A percentile compares a stretch with the other conserved stretches of the same genome.
Evolutionary conservation across 2,329 filamentous ascomycete genomes (phyloP).

Genomic region (Biscogniauxia mediterranea): DNA sequence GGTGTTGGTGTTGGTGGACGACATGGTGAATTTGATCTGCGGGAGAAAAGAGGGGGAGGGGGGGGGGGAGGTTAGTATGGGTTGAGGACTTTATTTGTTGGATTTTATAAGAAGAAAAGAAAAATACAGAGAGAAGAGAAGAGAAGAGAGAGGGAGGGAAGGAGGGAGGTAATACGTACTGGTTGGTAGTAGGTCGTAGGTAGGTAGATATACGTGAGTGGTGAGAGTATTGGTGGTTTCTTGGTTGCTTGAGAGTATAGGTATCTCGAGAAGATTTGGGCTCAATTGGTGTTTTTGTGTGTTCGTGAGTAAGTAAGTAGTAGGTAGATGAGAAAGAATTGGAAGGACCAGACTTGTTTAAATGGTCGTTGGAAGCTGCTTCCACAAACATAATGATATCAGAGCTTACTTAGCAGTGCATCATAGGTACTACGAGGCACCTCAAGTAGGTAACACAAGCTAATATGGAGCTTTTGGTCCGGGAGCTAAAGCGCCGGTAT

Average conservation of each 20-base stretch:
- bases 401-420: slow-evolving; percentile 11
- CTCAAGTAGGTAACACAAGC: not conserved
- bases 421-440: not conserved
- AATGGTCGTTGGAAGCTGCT: too few species aligned
- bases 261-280: too few species aligned
- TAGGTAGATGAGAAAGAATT: too few species aligned
- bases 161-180: not conserved
- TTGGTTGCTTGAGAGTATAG: not conserved
- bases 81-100: too few species aligned
- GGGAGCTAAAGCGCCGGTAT: slow-evolving; percentile 1
- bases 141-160: not conserved
- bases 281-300: too few species aligned
- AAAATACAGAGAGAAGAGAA: too few species aligned
- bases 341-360: too few species aligned
- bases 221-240: not conserved
- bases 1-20: too few species aligned
- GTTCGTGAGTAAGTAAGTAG: too few species aligned
- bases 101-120: too few species aligned
- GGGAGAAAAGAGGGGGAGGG: too few species aligned
- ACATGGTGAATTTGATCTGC: not conserved
- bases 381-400: not conserved
- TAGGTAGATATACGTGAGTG: not conserved
- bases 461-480: not conserved
- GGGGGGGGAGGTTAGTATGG: too few species aligned
- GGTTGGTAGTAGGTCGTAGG: not conserved